phyloP scores from a whole-genome alignment of 257 asterid genomes.

The Lycium ferocissimum region DNA sequence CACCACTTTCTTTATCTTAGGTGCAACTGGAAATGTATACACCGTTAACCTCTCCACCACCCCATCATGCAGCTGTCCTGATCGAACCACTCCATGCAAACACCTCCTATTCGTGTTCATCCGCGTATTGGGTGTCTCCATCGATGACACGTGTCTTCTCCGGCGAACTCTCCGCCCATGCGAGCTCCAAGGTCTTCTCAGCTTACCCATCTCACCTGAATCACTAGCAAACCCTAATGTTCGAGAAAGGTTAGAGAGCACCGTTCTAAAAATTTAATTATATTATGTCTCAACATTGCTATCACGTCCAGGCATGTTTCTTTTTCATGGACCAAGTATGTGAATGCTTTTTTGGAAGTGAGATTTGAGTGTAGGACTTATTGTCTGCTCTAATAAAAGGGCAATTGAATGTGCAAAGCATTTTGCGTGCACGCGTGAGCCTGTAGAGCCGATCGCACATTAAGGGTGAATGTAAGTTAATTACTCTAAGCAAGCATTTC shows the following conservation, averaged over 20 bases:
- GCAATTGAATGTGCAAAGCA: not conserved
- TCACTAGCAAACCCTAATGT: slow-evolving; percentile 60
- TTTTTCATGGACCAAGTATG: not conserved
- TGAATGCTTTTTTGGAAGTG: not conserved
- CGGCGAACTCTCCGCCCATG: slow-evolving; percentile 73
- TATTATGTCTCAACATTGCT: no score
- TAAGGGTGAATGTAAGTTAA: not conserved
- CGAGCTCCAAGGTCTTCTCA: slow-evolving; percentile 72
- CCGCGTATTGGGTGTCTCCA: slow-evolving; percentile 65
- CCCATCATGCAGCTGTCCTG: slow-evolving; percentile 87
- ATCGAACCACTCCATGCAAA: slow-evolving; percentile 78
- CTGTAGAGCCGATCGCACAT: not conserved
- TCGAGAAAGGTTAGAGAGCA: slow-evolving; percentile 42
- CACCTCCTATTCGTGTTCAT: slow-evolving; percentile 83
- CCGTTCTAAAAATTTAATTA: not conserved
- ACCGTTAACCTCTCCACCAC: slow-evolving; percentile 71
- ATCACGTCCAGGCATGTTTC: not conserved
- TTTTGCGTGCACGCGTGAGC: not conserved
- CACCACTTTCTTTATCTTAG: slow-evolving; percentile 73
- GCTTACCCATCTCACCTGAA: slow-evolving; percentile 61
- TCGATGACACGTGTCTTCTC: slow-evolving; percentile 68
- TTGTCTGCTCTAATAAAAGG: not conserved
- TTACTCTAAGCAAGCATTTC: no score
- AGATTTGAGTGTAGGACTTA: not conserved
- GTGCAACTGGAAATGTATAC: slow-evolving; percentile 93